phyloP scores from a whole-genome alignment of 768 basidiomycete genomes.

The Chalciporus piperatus region DNA sequence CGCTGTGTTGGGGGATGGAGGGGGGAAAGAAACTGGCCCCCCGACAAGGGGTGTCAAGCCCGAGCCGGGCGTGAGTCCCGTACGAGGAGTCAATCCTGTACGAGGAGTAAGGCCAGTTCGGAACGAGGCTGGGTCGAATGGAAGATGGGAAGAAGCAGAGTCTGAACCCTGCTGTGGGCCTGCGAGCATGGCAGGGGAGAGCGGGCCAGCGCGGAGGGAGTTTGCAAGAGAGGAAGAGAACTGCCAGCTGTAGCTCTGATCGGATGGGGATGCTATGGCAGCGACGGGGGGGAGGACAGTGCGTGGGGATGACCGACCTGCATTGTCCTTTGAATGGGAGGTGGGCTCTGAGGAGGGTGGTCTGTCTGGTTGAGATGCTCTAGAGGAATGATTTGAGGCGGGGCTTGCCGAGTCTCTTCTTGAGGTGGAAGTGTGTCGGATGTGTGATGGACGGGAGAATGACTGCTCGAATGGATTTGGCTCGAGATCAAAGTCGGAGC shows the following conservation, averaged over 20 bases:
- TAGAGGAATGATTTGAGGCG: conserved; percentile 37
- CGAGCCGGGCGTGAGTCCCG: conserved; percentile 72
- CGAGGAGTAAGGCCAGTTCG: conserved; percentile 86
- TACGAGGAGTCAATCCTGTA: conserved; percentile 83
- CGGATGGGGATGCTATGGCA: conserved; percentile 61
- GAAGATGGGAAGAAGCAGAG: conserved; percentile 32
- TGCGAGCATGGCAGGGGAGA: conserved; percentile 94
- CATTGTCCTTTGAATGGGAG: conserved; percentile 29
- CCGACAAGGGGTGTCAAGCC: conserved; percentile 81
- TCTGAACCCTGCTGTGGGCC: conserved; percentile 64
- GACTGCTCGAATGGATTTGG: conserved; percentile 96
- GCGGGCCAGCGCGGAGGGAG: conserved; percentile 88
- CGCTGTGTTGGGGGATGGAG: conserved; percentile 83
- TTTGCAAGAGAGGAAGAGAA: conserved; percentile 61
- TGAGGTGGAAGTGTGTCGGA: conserved; percentile 40
- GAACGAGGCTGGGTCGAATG: conserved; percentile 71
- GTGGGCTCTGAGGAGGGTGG: conserved; percentile 34
- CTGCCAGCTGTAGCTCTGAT: conserved; percentile 54
- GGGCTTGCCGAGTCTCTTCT: conserved; percentile 32
- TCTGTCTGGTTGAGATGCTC: conserved; percentile 33
- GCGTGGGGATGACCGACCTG: conserved; percentile 44
- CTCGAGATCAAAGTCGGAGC: conserved; percentile 73
- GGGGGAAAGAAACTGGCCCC: conserved; percentile 73
- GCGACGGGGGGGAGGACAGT: conserved; percentile 82
- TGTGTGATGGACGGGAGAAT: conserved; percentile 65